These are phyloP conservation scores for Colletotrichum higginsianum DNA, from an alignment of 2,329 filamentous ascomycete species.

Conservation along the genomic window DNA sequence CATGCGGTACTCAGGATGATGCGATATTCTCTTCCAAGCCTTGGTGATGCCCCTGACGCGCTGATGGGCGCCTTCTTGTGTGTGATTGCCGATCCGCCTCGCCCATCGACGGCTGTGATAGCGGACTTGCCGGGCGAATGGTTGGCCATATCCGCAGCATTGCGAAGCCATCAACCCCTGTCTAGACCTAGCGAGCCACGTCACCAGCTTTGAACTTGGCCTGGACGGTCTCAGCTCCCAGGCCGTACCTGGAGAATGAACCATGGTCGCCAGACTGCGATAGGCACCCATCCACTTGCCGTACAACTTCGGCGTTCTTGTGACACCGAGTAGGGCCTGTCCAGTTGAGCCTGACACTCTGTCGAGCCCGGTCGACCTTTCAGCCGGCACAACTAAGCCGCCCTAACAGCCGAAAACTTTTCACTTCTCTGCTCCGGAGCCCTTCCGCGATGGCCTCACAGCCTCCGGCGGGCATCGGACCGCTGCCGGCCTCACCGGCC, in stretches of 20 bases:
- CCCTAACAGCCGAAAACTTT: not conserved
- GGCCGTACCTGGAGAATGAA: not conserved
- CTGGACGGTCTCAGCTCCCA: conserved; percentile 1
- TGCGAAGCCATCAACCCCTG: not conserved
- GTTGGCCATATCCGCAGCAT: not conserved
- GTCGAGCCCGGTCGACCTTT: not conserved
- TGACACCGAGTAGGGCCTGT: not conserved
- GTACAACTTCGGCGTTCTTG: not conserved
- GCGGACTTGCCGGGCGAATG: not conserved
- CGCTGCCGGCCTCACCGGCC: not conserved
- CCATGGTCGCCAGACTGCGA: not conserved
- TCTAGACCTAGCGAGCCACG: conserved; percentile 1
- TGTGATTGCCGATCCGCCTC: not conserved
- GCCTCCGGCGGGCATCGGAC: not conserved
- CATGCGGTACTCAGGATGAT: not conserved
- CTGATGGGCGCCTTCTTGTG: not conserved
- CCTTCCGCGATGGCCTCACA: not conserved
- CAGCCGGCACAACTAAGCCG: not conserved
- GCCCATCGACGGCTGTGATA: not conserved
- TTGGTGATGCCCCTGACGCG: not conserved
- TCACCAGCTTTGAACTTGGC: not conserved
- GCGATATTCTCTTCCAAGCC: not conserved
- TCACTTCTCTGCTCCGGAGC: not conserved
- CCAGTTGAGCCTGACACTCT: not conserved
- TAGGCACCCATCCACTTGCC: conserved; percentile 2